These are phyloP conservation scores for Zygnema circumcarinatum DNA, from an alignment of 139 green algal species.

Conservation along the genomic window DNA sequence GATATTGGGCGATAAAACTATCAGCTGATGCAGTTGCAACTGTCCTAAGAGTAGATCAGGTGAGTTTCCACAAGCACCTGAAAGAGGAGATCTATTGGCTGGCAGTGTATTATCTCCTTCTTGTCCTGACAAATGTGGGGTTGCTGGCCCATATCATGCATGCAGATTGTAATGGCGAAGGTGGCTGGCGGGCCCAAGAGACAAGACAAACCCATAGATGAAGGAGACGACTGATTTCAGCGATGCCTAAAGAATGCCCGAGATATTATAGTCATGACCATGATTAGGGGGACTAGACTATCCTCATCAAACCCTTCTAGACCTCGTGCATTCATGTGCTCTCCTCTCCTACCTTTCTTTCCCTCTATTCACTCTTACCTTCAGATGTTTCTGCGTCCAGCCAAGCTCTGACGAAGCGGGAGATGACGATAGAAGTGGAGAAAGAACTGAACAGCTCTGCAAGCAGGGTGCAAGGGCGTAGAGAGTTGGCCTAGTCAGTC, in stretches of 20 bases:
- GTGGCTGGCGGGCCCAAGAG: conserved; percentile 54
- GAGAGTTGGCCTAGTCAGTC: no score
- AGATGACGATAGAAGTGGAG: no score
- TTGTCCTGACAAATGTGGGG: conserved; percentile 11
- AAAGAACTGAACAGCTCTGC: no score
- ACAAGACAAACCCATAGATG: conserved; percentile 45
- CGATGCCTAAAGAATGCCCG: neutral
- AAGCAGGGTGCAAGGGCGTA: no score
- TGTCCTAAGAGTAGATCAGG: conserved; percentile 97
- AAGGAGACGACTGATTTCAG: conserved; percentile 27
- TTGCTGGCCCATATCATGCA: conserved; percentile 3
- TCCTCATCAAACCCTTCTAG: neutral
- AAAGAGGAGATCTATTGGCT: conserved; percentile 11
- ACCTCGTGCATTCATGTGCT: neutral
- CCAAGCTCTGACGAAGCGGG: no score
- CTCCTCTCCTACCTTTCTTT: conserved; percentile 9
- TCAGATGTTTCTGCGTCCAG: neutral
- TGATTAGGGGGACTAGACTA: no score
- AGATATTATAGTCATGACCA: neutral
- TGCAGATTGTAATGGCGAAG: conserved; percentile 62
- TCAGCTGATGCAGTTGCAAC: conserved; percentile 89
- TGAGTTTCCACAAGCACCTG: conserved; percentile 67
- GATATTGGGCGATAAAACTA: conserved; percentile 96
- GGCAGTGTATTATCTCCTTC: conserved; percentile 11
- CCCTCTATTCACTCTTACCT: neutral